phyloP scores from a whole-genome alignment of 2,329 filamentous ascomycete species.

The Aspergillus aculeatinus region DNA sequence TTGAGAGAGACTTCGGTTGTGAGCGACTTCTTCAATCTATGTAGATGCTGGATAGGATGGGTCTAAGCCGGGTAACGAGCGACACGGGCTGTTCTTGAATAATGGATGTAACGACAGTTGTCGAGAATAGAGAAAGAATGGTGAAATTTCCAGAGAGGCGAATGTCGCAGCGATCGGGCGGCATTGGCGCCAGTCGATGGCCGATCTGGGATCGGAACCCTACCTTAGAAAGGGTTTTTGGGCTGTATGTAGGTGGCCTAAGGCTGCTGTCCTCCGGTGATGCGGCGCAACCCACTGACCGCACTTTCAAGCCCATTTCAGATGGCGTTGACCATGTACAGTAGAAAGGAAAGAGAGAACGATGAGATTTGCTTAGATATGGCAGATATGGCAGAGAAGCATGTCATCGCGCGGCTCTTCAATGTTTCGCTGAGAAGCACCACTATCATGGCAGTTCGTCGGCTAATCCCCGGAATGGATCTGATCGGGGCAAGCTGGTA shows the following conservation, averaged over 20 bases:
- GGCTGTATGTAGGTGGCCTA: not conserved
- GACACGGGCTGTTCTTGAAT: not conserved
- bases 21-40: not conserved
- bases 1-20: not conserved
- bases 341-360: too few relatives aligned
- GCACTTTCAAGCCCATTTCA: too few relatives aligned
- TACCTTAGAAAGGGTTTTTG: not conserved
- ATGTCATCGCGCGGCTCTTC: not conserved
- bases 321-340: too few relatives aligned
- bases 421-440: not conserved
- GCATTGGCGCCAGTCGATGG: not conserved
- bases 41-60: not conserved
- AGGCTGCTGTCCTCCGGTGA: too few relatives aligned
- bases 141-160: conserved; percentile 6
- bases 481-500: not conserved
- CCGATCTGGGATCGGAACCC: not conserved
- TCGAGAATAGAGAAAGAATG: not conserved
- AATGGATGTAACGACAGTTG: not conserved
- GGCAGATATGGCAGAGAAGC: not conserved
- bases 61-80: not conserved
- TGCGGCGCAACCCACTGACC: too few relatives aligned
- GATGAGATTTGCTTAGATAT: not conserved
- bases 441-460: not conserved
- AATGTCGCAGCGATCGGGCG: not conserved
- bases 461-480: not conserved